Evolutionary conservation across 179 eudicot genomes (phyloP), one percentile per base, ranked within the genome.

Genomic region (Corrigiola litoralis): DNA sequence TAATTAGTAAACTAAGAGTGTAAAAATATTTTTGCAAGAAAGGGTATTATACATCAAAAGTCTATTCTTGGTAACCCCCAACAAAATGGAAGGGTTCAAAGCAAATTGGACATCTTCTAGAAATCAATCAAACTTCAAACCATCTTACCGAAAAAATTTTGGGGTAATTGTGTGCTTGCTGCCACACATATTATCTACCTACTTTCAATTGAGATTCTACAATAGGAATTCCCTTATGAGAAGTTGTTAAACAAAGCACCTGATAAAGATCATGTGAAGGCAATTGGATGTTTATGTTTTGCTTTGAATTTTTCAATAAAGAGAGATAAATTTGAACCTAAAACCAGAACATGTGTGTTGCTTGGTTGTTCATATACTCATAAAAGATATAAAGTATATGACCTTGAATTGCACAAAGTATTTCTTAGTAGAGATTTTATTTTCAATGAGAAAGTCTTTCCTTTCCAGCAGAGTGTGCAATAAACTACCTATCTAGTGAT

Each of bases 21-120:
- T 48, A 0, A 0, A 0, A 4, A 16, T 2, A 9, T 63, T 0
- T 47, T 49, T 1, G 1, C 0, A 0, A 5, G 13, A 0, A 20
- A 33, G 0, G 67, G 67, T 0, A 33, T 63, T 13, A 1, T 63
- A 0, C 45, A 63, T 3, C 41, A 61, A 28, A 45, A 6, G 0
- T 27, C 40, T 4, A 28, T 61, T 3, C 24, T 21, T 0, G 20
- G 33, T 0, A 21, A 1, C 0, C 53, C 66, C 1, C 66, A 45
- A 11, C 41, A 27, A 18, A 61, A 61, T 31, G 66, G 53, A 9
- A 9, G 48, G 1, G 58, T 50, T 0, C 58, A 64, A 17, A 36
- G 68, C 2, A 64, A 64, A 18, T 48, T 5, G 17, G 40, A 1
- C 21, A 8, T 1, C 54, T 61, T 0, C 6, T 63, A 0, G 71